Evolutionary conservation across 768 basidiomycete genomes (phyloP), one percentile per base, ranked within the genome.

Genomic region (Mycena rebaudengoi): DNA sequence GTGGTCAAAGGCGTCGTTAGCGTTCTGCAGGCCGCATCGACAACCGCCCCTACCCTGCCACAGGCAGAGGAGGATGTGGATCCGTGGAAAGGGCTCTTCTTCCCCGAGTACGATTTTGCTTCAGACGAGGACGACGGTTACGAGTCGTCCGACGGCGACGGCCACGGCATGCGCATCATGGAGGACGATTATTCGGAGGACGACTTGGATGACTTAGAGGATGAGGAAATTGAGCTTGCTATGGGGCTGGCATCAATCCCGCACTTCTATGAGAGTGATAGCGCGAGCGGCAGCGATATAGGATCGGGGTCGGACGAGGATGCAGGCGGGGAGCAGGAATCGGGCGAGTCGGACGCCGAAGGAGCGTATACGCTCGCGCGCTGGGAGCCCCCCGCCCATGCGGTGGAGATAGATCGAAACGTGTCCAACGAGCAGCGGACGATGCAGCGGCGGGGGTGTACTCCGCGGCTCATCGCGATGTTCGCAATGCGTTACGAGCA

Each of bases 31-130:
- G 46, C 44, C 41, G 67, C 66, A 23, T 70, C 69, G 1, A 50
- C 65, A 0, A 73, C 70, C 46, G 66, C 70, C 25, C 67, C 71
- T n/a, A 57, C 11, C 68, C 79, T 52, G 71, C 75, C 12, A 68
- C 75, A 4, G 76, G 81, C 16, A 10, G 59, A 61, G 21, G 74
- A 72, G 25, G 83, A 83, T 7, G 80, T 76, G 2, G 88, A 92
- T 69, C 90, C 90, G 0, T 92, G 91, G 91, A 84, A 82, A 44
- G 91, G 89, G 1, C 83, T 92, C 50, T 92, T 92, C 72, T 80
- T 79, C 1, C 73, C 78, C 11, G 79, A 79, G 25, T 78, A 80
- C 10, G 83, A 82, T 28, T 80, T 79, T 25, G 72, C 72, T 7
- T 64, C 64, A 18, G 71, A 69, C 7, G 78, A 75, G 21, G 77